Conservation (phyloP, 2,329 filamentous ascomycete genomes). For the Pseudopithomyces maydicus region DNA sequence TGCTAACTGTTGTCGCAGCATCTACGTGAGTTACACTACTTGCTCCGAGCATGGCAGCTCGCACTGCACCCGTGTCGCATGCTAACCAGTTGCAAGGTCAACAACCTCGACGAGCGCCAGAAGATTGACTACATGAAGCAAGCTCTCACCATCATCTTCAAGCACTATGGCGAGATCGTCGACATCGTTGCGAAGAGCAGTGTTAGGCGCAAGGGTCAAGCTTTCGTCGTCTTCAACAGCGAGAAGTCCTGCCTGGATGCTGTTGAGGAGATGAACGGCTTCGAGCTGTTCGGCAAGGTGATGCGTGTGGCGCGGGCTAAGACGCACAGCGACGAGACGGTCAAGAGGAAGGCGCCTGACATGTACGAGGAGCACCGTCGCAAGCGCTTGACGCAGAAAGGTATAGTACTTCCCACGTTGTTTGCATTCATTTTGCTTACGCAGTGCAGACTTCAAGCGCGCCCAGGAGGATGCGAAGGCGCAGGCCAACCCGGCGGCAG, state of each 20-base stretch:
- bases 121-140: constrained; percentile 78
- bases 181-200: constrained; percentile 90
- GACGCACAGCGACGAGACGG: constrained; percentile 84
- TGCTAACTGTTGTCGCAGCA: constrained; percentile 35
- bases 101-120: constrained; percentile 90
- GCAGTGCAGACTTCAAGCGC: constrained; percentile 70
- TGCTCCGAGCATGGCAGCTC: constrained; percentile 20
- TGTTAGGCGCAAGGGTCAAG: constrained; percentile 90
- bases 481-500: constrained; percentile 69
- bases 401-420: constrained; percentile 53
- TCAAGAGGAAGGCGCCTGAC: constrained; percentile 75
- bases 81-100: constrained; percentile 53
- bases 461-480: constrained; percentile 79
- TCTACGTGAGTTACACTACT: constrained; percentile 38
- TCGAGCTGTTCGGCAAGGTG: constrained; percentile 89
- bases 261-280: constrained; percentile 88
- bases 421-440: constrained; percentile 19
- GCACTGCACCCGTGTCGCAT: constrained; percentile 29
- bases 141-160: constrained; percentile 77
- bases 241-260: constrained; percentile 79
- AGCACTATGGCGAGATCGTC: constrained; percentile 83
- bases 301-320: constrained; percentile 85
- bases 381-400: constrained; percentile 84
- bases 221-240: constrained; percentile 88
- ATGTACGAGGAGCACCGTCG: constrained; percentile 88